These are phyloP conservation scores for Glycine tomentella DNA, from an alignment of 306 rosid species.

Conservation along the genomic window DNA sequence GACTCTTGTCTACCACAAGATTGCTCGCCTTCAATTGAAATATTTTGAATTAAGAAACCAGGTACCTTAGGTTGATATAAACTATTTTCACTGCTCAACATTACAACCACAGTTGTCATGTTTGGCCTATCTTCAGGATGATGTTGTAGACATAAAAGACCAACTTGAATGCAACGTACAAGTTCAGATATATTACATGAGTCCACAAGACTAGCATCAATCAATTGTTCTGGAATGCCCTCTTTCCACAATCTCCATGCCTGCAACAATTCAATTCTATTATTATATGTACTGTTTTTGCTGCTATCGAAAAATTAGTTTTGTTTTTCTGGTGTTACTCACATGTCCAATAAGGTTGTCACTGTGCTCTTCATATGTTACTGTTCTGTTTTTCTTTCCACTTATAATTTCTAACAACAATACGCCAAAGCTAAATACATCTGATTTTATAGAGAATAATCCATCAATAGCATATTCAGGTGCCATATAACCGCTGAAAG, in stretches of 20 bases:
- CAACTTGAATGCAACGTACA: constrained; percentile 34
- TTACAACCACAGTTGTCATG: constrained; percentile 40
- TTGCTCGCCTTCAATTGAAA: neutral
- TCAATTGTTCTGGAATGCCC: neutral
- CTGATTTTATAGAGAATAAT: constrained; percentile 32
- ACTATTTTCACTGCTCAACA: constrained; percentile 25
- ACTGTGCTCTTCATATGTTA: neutral
- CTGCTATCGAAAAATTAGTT: neutral
- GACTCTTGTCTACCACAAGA: neutral
- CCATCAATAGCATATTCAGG: constrained; percentile 38
- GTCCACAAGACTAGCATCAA: constrained; percentile 14
- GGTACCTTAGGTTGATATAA: constrained; percentile 34
- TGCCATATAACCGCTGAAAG: constrained; percentile 33
- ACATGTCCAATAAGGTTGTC: constrained; percentile 26
- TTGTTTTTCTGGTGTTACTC: constrained; percentile 2
- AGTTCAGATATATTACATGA: constrained; percentile 2
- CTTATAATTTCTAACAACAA: neutral
- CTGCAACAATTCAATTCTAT: constrained; percentile 19
- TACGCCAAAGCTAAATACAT: constrained; percentile 31
- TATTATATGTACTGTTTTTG: neutral
- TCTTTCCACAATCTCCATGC: constrained; percentile 47
- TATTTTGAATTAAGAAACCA: neutral
- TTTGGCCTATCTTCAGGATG: constrained; percentile 37
- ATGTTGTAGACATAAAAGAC: constrained; percentile 38
- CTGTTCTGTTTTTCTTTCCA: constrained; percentile 23